These are phyloP conservation scores for Cicer chorassanicum DNA, from an alignment of 306 rosid species.

Conservation along the genomic window DNA sequence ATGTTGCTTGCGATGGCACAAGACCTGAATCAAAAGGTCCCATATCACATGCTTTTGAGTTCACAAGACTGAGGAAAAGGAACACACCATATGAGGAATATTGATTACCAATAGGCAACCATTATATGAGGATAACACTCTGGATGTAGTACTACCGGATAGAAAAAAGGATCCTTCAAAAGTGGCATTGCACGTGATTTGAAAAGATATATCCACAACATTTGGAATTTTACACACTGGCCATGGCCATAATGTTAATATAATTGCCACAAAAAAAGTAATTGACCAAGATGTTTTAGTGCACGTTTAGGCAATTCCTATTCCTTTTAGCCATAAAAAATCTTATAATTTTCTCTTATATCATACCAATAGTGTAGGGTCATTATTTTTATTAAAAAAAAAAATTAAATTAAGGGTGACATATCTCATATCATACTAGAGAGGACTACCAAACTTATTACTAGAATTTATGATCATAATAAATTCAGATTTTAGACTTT, in stretches of 20 bases:
- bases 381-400: background rate
- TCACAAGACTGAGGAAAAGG: slow-evolving; percentile 43
- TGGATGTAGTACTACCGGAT: slow-evolving; percentile 14
- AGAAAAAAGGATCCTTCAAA: slow-evolving; percentile 3
- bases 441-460: no score
- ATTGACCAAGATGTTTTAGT: slow-evolving; percentile 30
- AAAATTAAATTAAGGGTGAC: background rate
- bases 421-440: no score
- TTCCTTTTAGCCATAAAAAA: slow-evolving; percentile 10
- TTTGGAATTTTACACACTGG: slow-evolving; percentile 45
- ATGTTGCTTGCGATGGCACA: no score
- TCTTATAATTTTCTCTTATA: background rate
- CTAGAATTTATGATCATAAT: no score
- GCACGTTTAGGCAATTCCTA: slow-evolving; percentile 42
- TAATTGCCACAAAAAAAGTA: background rate
- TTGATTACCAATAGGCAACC: slow-evolving; percentile 31
- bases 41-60: slow-evolving; percentile 54
- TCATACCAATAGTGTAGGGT: background rate
- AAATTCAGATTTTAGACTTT: background rate
- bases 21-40: slow-evolving; percentile 32
- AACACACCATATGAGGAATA: slow-evolving; percentile 35
- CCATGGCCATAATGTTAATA: background rate
- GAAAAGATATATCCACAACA: slow-evolving; percentile 50
- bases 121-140: slow-evolving; percentile 40
- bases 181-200: slow-evolving; percentile 43